phyloP scores from a whole-genome alignment of 2,329 filamentous ascomycete genomes.

The Talaromyces sp. region DNA sequence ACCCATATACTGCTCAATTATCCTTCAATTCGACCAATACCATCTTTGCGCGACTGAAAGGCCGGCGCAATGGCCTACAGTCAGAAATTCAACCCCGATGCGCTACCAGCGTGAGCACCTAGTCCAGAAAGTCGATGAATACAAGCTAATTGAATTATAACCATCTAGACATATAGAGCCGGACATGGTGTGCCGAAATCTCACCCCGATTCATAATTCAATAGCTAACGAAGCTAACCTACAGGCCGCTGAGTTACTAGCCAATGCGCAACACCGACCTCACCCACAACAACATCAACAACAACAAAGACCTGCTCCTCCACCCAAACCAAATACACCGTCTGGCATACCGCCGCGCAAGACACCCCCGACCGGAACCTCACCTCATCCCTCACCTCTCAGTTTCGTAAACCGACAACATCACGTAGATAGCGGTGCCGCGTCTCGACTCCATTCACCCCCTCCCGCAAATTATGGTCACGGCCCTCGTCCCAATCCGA shows the following conservation, averaged over 20 bases:
- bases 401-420: slow-evolving; percentile 26
- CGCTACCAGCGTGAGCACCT: slow-evolving; percentile 72
- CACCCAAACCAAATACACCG: slow-evolving; percentile 9
- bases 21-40: neutral
- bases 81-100: slow-evolving; percentile 86
- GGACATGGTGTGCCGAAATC: slow-evolving; percentile 11
- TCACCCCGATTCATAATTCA: neutral
- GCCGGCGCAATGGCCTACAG: slow-evolving; percentile 78
- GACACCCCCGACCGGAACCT: slow-evolving; percentile 26
- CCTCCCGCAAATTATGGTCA: slow-evolving; percentile 48
- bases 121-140: neutral
- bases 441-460: slow-evolving; percentile 41
- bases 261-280: slow-evolving; percentile 11
- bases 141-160: slow-evolving; percentile 19
- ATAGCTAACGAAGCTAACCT: slow-evolving; percentile 40
- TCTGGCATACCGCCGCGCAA: slow-evolving; percentile 21
- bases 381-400: slow-evolving; percentile 24
- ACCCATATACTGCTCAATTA: neutral
- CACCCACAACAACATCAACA: neutral
- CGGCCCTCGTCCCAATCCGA: slow-evolving; percentile 45
- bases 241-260: slow-evolving; percentile 13
- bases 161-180: slow-evolving; percentile 16
- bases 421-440: slow-evolving; percentile 35
- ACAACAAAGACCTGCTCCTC: slow-evolving; percentile 15
- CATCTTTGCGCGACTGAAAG: neutral